A percentile compares a stretch with the other conserved stretches of the same genome.
These are phyloP conservation scores for Microstroma glucosiphilum DNA, from an alignment of 1,284 basidiomycete species.

Conservation along the genomic window DNA sequence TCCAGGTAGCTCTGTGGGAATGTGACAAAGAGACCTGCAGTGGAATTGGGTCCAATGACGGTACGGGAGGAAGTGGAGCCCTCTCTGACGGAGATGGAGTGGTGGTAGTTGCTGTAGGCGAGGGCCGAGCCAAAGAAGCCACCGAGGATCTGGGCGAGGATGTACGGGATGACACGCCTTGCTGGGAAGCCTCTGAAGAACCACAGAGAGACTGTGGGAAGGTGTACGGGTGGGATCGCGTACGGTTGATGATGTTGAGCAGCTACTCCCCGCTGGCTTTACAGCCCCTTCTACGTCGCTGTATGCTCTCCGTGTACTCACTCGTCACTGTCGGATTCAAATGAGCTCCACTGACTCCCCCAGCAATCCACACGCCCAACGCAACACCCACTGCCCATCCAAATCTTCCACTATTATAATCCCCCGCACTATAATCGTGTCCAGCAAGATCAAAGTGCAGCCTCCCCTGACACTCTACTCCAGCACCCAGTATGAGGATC, in stretches of 20 bases:
- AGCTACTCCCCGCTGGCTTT: neutral
- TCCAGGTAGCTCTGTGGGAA: slow-evolving; percentile 53
- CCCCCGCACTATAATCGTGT: slow-evolving; percentile 22
- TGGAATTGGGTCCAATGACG: slow-evolving; percentile 54
- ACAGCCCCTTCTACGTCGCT: neutral
- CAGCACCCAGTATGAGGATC: slow-evolving; percentile 36
- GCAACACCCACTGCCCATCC: slow-evolving; percentile 44
- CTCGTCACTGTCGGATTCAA: slow-evolving; percentile 20
- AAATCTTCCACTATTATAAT: slow-evolving; percentile 24
- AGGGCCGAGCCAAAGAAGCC: slow-evolving; percentile 63
- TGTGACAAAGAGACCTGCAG: slow-evolving; percentile 66
- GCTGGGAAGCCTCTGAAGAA: slow-evolving; percentile 68
- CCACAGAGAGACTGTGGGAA: slow-evolving; percentile 61
- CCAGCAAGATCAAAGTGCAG: slow-evolving; percentile 24
- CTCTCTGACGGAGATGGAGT: slow-evolving; percentile 67
- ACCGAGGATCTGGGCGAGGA: slow-evolving; percentile 66
- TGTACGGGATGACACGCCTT: slow-evolving; percentile 68
- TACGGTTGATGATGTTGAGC: neutral
- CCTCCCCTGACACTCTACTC: slow-evolving; percentile 42
- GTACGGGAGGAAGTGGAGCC: slow-evolving; percentile 62
- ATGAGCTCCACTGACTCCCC: slow-evolving; percentile 37
- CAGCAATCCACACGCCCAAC: slow-evolving; percentile 30
- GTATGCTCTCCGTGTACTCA: neutral
- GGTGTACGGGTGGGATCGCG: neutral
- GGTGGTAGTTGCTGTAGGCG: slow-evolving; percentile 69